Base-by-base conservation (phyloP, 1,284 basidiomycete genomes). In the Entoloma clypeatum region DNA sequence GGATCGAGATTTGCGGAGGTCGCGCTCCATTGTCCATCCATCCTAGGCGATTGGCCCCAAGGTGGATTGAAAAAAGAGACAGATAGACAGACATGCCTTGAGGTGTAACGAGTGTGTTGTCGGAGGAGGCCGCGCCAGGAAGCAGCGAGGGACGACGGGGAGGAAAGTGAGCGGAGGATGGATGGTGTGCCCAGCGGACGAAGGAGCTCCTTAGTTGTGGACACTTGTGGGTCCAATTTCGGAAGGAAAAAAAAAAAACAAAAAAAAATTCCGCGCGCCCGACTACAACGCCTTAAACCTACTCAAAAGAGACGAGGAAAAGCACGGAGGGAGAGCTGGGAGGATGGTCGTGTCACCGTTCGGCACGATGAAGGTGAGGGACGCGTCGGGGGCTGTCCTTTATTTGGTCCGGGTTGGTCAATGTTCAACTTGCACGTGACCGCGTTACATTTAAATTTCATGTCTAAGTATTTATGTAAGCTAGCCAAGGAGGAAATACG, bases 91-190 rank as follows among this genome's bases (percentile, higher is more conserved):
- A 62, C 62, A 49, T 51, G 78, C 79, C 72, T 74, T 67, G 62
- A 52, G 52, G 56, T 55, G 60, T 64, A 81, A 78, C 50, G 79
- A 83, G 59, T 64, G 77, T 74, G 58, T 62, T 59, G 59, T 69
- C 77, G 78, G 77, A 82, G 79, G 77, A 77, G 76, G 79, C 77
- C 78, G 79, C 71, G 67, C 77, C 78, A 80, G 64, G 59, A 43
- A 41, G 52, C 45, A 53, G 48, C 54, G 37, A 50, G 41, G 48
- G 46, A 54, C 54, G 51, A 50, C 51, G 33, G 48, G 47, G 54
- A 51, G 50, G 52, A 43, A 43, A 55, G 39, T 50, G 50, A 47
- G 52, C 43, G 50, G 52, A 45, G 46, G 41, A 39, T 37, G 28
- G 44, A 42, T 50, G 50, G 47, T 44, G 29, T 38, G 47, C 36